Conservation (phyloP, 495 filamentous ascomycete genomes). For the Cladorrhinum samala region DNA sequence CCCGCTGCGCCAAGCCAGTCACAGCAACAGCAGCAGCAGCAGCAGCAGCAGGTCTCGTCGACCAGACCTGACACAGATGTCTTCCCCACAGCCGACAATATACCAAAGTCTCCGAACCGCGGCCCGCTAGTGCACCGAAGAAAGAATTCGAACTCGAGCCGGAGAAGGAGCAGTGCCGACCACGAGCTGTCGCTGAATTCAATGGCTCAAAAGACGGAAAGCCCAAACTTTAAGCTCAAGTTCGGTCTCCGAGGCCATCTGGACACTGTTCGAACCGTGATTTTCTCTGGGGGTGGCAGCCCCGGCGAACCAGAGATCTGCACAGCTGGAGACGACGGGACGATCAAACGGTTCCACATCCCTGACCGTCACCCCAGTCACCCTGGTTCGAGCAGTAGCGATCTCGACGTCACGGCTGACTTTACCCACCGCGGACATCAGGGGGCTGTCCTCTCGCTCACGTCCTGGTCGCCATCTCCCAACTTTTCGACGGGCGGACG, state of each 20-base stretch:
- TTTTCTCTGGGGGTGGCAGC: constrained; percentile 93
- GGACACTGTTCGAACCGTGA: constrained; percentile 85
- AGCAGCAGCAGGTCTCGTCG: constrained; percentile 33
- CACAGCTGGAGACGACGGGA: constrained; percentile 90
- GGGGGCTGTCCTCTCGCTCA: constrained; percentile 80
- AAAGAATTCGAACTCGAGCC: constrained; percentile 66
- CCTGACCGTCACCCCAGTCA: constrained; percentile 58
- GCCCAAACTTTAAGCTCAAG: constrained; percentile 76
- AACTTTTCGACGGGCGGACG: constrained; percentile 85
- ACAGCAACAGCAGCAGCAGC: not conserved
- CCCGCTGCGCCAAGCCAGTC: constrained; percentile 32
- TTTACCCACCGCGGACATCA: constrained; percentile 92
- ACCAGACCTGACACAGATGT: constrained; percentile 73
- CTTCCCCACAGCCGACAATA: constrained; percentile 77
- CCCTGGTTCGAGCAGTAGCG: constrained; percentile 49
- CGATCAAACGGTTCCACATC: constrained; percentile 94
- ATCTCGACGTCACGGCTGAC: constrained; percentile 85
- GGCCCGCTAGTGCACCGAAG: constrained; percentile 67
- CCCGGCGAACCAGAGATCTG: constrained; percentile 94
- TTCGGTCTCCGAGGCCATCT: constrained; percentile 90
- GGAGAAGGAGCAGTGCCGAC: constrained; percentile 52
- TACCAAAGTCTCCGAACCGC: constrained; percentile 72
- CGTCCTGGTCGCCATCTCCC: constrained; percentile 76
- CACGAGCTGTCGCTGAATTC: constrained; percentile 47
- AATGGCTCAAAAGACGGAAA: constrained; percentile 48